Conservation (phyloP, 2,329 filamentous ascomycete genomes). For the Curvularia verruculosa region DNA sequence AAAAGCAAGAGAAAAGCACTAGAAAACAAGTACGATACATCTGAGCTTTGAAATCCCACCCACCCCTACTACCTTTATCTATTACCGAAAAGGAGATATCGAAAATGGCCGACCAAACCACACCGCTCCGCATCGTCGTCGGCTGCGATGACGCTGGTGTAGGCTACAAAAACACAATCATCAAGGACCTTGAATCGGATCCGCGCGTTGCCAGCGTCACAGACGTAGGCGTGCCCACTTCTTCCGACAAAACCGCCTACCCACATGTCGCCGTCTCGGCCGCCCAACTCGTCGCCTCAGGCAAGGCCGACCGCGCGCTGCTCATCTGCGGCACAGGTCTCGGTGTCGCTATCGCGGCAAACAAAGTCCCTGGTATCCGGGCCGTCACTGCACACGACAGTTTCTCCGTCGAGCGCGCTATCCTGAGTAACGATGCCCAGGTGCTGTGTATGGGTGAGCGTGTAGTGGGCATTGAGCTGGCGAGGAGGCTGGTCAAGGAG, state of each 20-base stretch:
- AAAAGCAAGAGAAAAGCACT: constrained; percentile 22
- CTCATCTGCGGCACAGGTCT: constrained; percentile 86
- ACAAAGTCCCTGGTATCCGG: constrained; percentile 82
- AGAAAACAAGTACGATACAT: constrained; percentile 42
- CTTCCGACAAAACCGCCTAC: constrained; percentile 79
- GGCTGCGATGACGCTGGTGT: constrained; percentile 76
- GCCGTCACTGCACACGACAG: constrained; percentile 90
- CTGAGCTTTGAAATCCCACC: constrained; percentile 34
- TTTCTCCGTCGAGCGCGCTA: constrained; percentile 79
- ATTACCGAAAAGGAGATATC: neutral
- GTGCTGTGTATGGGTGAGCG: constrained; percentile 86
- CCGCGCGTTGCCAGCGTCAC: constrained; percentile 69
- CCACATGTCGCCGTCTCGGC: constrained; percentile 78
- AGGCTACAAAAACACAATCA: constrained; percentile 79
- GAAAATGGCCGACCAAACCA: neutral
- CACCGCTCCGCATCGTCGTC: constrained; percentile 63
- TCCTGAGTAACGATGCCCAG: constrained; percentile 85
- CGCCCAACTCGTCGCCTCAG: constrained; percentile 66
- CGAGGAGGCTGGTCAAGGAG: constrained; percentile 76
- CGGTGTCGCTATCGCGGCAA: constrained; percentile 86
- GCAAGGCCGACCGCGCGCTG: constrained; percentile 76
- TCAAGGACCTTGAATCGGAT: constrained; percentile 71
- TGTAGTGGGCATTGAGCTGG: constrained; percentile 81
- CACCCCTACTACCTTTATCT: neutral
- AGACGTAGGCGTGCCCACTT: constrained; percentile 73